Percentiles rank a stretch among this genome's conserved stretches.
Evolutionary conservation across 495 filamentous ascomycete species (phyloP).

Genomic region (Annulohypoxylon maeteangense): DNA sequence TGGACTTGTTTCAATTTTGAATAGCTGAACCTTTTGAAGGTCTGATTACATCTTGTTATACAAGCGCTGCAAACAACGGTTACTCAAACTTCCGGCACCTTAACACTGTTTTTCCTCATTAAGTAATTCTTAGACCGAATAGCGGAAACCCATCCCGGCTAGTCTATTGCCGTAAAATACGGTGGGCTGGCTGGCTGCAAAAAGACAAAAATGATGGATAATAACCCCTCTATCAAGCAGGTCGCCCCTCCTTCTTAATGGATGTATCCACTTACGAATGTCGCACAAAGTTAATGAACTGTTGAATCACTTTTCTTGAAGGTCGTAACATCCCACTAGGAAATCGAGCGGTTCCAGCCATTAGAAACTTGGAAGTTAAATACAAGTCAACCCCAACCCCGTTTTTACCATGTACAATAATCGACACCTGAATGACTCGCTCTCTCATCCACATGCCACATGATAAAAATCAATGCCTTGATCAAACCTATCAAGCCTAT

Average conservation of each 20-base stretch:
- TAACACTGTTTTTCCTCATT: slow-evolving; percentile 5
- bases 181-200: background rate
- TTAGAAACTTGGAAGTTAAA: background rate
- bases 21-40: background rate
- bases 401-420: background rate
- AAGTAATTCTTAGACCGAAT: slow-evolving; percentile 28
- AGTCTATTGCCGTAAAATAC: background rate
- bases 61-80: background rate
- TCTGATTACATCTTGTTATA: background rate
- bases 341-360: background rate
- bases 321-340: background rate
- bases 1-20: background rate
- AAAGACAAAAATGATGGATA: background rate
- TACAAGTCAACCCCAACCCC: background rate
- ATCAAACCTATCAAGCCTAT: slow-evolving; percentile 1
- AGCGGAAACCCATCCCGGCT: slow-evolving; percentile 9
- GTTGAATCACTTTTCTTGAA: background rate
- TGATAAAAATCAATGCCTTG: slow-evolving; percentile 29
- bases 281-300: background rate
- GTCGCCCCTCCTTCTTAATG: background rate
- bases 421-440: slow-evolving; percentile 22
- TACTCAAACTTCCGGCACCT: background rate
- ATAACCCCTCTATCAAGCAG: background rate
- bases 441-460: slow-evolving; percentile 17
- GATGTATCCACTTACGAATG: background rate